phyloP scores from a whole-genome alignment of 2,329 filamentous ascomycete genomes.

The Arthrobotrys iridis region DNA sequence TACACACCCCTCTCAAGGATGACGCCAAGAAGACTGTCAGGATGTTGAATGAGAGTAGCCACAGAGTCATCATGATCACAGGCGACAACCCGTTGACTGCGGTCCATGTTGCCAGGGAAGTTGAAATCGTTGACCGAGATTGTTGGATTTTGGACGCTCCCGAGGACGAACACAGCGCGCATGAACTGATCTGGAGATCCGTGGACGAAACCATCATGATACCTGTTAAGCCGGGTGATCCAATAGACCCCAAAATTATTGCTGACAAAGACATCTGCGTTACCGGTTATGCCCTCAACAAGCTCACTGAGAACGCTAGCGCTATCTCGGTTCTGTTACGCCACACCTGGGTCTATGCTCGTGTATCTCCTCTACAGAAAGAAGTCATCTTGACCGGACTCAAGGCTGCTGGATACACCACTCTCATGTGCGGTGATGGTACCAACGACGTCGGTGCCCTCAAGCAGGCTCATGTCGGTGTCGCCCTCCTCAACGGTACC shows the following conservation, averaged over 20 bases:
- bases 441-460: conserved; percentile 98
- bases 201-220: conserved; percentile 90
- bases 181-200: conserved; percentile 88
- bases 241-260: conserved; percentile 82
- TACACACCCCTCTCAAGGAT: conserved; percentile 95
- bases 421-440: conserved; percentile 97
- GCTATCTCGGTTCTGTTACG: conserved; percentile 81
- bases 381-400: conserved; percentile 97
- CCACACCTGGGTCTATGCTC: conserved; percentile 96
- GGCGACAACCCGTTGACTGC: conserved; percentile 97
- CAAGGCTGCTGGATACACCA: conserved; percentile 97
- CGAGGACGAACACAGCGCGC: conserved; percentile 82
- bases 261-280: conserved; percentile 90
- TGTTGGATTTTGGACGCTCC: conserved; percentile 94
- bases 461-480: conserved; percentile 97
- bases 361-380: conserved; percentile 97
- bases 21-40: conserved; percentile 92
- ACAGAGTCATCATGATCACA: conserved; percentile 98
- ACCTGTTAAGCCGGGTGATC: conserved; percentile 82
- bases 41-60: conserved; percentile 98
- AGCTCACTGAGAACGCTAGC: conserved; percentile 80
- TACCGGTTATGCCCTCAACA: conserved; percentile 90
- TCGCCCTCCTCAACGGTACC: conserved; percentile 93
- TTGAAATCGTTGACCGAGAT: conserved; percentile 96
- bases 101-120: conserved; percentile 91